A percentile compares a stretch with the other conserved stretches of the same genome.
Conservation (phyloP, 2,329 filamentous ascomycete species). For the Huntiella savannae region DNA sequence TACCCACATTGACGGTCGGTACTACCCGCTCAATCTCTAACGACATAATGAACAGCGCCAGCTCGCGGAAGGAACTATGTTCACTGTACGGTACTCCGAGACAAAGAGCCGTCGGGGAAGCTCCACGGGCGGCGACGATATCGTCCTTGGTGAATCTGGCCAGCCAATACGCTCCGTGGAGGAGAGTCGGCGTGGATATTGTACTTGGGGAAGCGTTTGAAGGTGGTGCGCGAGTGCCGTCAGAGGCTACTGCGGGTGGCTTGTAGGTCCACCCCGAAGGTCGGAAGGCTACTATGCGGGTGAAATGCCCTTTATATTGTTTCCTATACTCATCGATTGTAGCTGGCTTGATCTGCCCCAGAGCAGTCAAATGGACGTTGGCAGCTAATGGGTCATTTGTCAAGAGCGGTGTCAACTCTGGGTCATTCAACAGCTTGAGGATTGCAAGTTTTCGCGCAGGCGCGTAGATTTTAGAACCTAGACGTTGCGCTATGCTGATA, state of each 20-base stretch:
- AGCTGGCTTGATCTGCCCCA: slow-evolving; percentile 84
- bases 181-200: slow-evolving; percentile 29
- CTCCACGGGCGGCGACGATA: slow-evolving; percentile 64
- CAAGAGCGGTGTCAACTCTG: slow-evolving; percentile 57
- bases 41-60: slow-evolving; percentile 82
- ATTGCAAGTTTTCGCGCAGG: slow-evolving; percentile 67
- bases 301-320: slow-evolving; percentile 62
- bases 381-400: slow-evolving; percentile 67
- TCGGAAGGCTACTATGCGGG: slow-evolving; percentile 72
- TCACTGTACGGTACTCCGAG: slow-evolving; percentile 93
- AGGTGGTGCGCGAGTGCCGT: slow-evolving; percentile 4
- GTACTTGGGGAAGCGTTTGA: slow-evolving; percentile 26
- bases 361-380: slow-evolving; percentile 92
- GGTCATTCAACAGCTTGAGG: slow-evolving; percentile 67
- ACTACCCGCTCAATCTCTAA: slow-evolving; percentile 76
- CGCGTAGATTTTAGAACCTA: slow-evolving; percentile 79
- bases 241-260: slow-evolving; percentile 30
- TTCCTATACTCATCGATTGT: slow-evolving; percentile 80
- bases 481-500: slow-evolving; percentile 70
- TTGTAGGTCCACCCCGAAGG: slow-evolving; percentile 91
- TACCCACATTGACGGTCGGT: slow-evolving; percentile 73
- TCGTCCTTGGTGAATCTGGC: slow-evolving; percentile 53
- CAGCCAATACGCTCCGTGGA: slow-evolving; percentile 51
- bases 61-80: slow-evolving; percentile 83
- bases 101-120: slow-evolving; percentile 63